Evolutionary conservation across 106 monocot genomes (phyloP), one percentile per base, ranked within the genome.

Genomic region (Dioscorea dumetorum): DNA sequence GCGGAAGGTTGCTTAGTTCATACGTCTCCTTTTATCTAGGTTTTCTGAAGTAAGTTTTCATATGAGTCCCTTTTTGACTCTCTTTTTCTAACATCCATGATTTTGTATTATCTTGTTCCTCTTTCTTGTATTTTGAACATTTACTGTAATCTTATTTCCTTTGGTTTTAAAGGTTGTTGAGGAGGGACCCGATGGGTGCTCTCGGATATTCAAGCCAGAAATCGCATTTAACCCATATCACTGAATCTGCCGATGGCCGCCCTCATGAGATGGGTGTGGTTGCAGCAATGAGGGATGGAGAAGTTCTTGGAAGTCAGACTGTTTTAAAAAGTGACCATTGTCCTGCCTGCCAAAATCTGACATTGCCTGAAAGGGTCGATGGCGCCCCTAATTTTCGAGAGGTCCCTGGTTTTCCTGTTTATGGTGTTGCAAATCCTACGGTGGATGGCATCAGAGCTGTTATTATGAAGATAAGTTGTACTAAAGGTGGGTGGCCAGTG

Each of bases 101-200:
- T 41, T 41, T 5, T 41, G 41, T 41, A 41, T 41, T 10, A 41
- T 6, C 41, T 41, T 41, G 6, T 41, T 10, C 41, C 6, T 41
- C 41, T 41, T 41, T 41, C 41, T 3, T 41, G 41, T 41, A 41
- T 41, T 41, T 41, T 41, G 41, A 6, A 41, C 10, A 41, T 8
- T 41, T 3, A 41, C 10, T 41, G 41, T 6, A 41, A 41, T 41
- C 41, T 8, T 41, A 6, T 10, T 41, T 41, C 41, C 10, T 41
- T 10, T 41, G 41, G 41, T 41, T 41, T n/a, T 41, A 41, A 93
- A 54, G 93, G 72, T 84, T 93, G 79, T 70, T 93, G 49, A 81
- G 99, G 70, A 80, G 99, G 87, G 80, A 99, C 53, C 99, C 99
- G 67, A 93, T 99, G 99, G 99, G 99, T 68, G 99, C 99, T 10